Evolutionary conservation across 352 stramenopile genomes (phyloP).

Genomic region (Aphanomyces stellatus): DNA sequence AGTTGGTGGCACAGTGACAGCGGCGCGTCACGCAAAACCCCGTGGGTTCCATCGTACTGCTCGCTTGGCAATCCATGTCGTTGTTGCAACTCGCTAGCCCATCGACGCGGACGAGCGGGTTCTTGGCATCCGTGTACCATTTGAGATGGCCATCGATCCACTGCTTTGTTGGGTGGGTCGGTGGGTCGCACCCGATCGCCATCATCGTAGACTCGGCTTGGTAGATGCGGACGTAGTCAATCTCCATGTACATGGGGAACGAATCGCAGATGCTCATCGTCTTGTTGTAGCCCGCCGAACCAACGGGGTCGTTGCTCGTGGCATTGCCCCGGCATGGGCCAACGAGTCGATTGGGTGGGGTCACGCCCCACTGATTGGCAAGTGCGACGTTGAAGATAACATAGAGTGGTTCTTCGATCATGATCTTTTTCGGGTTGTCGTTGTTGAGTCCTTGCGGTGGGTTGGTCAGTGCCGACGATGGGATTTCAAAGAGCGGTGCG

Average conservation of each 20-base stretch:
- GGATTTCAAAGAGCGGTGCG: constrained; percentile 46
- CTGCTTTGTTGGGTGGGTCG: constrained; percentile 27
- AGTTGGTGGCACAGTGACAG: background rate
- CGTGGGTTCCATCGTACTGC: background rate
- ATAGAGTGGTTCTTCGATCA: constrained; percentile 88
- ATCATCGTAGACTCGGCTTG: background rate
- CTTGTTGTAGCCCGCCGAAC: constrained; percentile 10
- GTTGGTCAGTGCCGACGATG: constrained; percentile 36
- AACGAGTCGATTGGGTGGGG: constrained; percentile 41
- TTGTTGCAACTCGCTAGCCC: constrained; percentile 25
- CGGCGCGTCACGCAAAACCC: background rate
- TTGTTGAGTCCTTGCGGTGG: constrained; percentile 42
- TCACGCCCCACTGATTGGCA: constrained; percentile 76
- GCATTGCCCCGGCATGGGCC: constrained; percentile 40
- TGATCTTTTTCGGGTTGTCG: constrained; percentile 54
- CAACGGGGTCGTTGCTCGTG: constrained; percentile 19
- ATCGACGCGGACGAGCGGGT: constrained; percentile 21
- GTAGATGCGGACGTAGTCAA: constrained; percentile 77
- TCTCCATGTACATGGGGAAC: constrained; percentile 76
- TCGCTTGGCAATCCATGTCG: constrained; percentile 25
- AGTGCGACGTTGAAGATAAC: constrained; percentile 92
- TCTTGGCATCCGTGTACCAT: constrained; percentile 27
- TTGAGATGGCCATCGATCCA: constrained; percentile 32
- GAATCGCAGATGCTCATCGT: constrained; percentile 57
- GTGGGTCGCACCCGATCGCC: background rate